Conservation (phyloP, 768 basidiomycete species). For the Coprinellus micaceus region DNA sequence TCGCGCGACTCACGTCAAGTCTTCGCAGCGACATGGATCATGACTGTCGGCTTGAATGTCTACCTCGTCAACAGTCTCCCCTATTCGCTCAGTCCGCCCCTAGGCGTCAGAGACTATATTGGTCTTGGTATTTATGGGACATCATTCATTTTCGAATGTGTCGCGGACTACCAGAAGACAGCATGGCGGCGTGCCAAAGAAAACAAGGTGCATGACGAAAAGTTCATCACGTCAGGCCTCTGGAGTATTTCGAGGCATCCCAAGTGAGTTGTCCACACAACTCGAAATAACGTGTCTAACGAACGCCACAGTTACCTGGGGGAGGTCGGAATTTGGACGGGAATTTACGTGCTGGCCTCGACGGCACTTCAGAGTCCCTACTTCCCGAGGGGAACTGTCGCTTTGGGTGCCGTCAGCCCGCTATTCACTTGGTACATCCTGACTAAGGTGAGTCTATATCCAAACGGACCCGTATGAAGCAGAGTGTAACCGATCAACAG, state of each 20-base stretch:
- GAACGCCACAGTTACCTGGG: slow-evolving; percentile 54
- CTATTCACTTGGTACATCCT: slow-evolving; percentile 62
- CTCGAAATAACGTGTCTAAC: neutral
- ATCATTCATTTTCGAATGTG: slow-evolving; percentile 58
- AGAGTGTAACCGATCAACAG: slow-evolving; percentile 24
- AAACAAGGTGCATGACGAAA: slow-evolving; percentile 62
- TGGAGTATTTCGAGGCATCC: slow-evolving; percentile 71
- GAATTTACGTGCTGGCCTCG: slow-evolving; percentile 58
- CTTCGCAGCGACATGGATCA: slow-evolving; percentile 57
- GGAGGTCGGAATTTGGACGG: slow-evolving; percentile 68
- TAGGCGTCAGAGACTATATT: slow-evolving; percentile 53
- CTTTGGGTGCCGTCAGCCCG: slow-evolving; percentile 53
- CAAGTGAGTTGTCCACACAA: slow-evolving; percentile 44
- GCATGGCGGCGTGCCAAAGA: slow-evolving; percentile 58
- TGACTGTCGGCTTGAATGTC: slow-evolving; percentile 65
- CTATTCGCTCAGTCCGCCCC: slow-evolving; percentile 41
- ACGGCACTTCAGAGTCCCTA: slow-evolving; percentile 41
- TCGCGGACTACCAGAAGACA: slow-evolving; percentile 64
- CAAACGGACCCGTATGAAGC: neutral
- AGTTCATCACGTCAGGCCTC: slow-evolving; percentile 64
- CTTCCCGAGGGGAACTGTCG: slow-evolving; percentile 42
- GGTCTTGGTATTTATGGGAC: slow-evolving; percentile 49
- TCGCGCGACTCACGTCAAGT: neutral
- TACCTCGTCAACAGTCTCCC: slow-evolving; percentile 61
- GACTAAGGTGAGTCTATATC: slow-evolving; percentile 37